A percentile compares a stretch with the other conserved stretches of the same genome.
These are phyloP conservation scores for Ilyonectria sp. DNA, from an alignment of 2,329 filamentous ascomycete species.

Conservation along the genomic window DNA sequence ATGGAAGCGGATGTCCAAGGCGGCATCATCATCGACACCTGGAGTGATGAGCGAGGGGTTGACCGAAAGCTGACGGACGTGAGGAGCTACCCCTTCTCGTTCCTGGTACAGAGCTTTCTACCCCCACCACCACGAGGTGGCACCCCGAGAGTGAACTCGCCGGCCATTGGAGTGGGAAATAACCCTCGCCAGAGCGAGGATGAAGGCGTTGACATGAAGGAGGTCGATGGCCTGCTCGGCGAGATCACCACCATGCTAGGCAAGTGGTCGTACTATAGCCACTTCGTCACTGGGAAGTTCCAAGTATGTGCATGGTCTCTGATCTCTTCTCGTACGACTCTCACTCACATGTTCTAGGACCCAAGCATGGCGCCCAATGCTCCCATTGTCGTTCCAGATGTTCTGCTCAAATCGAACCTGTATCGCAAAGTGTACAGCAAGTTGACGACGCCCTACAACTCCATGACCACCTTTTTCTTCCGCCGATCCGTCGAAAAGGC, in stretches of 20 bases:
- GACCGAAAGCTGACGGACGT: conserved; percentile 93
- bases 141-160: conserved; percentile 81
- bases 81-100: conserved; percentile 98
- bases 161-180: conserved; percentile 72
- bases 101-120: conserved; percentile 94
- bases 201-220: conserved; percentile 96
- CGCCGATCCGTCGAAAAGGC: conserved; percentile 96
- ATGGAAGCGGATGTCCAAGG: conserved; percentile 96
- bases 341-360: conserved; percentile 58
- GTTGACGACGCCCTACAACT: conserved; percentile 86
- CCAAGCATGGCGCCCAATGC: conserved; percentile 66
- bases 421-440: conserved; percentile 82
- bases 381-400: conserved; percentile 77
- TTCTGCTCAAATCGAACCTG: conserved; percentile 85
- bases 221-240: conserved; percentile 88
- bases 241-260: conserved; percentile 95
- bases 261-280: conserved; percentile 92
- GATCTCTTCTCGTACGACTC: background rate
- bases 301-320: conserved; percentile 67
- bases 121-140: conserved; percentile 76
- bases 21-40: conserved; percentile 95
- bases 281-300: conserved; percentile 91
- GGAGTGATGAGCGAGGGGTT: conserved; percentile 89
- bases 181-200: conserved; percentile 81
- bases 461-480: conserved; percentile 97